Base-by-base conservation (phyloP, 306 rosid genomes). In the Oxytropis ochrocephala region DNA sequence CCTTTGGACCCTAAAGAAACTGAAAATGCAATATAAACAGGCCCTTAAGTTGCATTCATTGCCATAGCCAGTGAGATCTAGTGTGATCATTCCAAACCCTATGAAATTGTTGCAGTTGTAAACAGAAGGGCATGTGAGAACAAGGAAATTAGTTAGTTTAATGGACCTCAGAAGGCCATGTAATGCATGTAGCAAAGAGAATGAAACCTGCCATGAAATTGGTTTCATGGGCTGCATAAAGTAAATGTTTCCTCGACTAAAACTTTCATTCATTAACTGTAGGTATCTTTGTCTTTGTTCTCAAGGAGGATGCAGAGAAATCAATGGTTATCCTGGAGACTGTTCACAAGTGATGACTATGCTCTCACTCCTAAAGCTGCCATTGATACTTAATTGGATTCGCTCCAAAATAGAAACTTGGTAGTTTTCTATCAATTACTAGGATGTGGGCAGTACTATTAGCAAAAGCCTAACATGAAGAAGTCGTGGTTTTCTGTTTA, bases 221-320 rank as follows among this genome's bases (percentile, higher is more conserved):
- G 43, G 78, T 39, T 16, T 72, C n/a, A n/a, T n/a, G 38, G 0
- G 17, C 42, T 32, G 64, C 42, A 43, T 46, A 55, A 55, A 36
- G 49, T 19, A 54, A 57, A 24, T 29, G 44, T 54, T 47, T 54
- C 36, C 69, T 61, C 11, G 67, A 67, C 39, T 39, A 11, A 50
- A 58, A 30, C 42, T 9, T 24, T 36, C 13, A 5, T 27, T 38
- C 21, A 44, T 19, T 29, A 47, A 57, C 32, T 72, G 58, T 62
- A 78, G 82, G 82, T 78, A 78, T 66, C 82, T 72, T 59, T 72
- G 78, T 72, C 78, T n/a, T n/a, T n/a, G n/a, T n/a, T n/a, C 82
- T 58, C 78, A 41, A 65, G 78, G 82, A 14, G 75, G 82, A 13
- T 78, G 82, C 67, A 78, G 75, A 67, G 78, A 78, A 78, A 73